phyloP scores from a whole-genome alignment of 495 filamentous ascomycete species.

The Penicillium herquei region DNA sequence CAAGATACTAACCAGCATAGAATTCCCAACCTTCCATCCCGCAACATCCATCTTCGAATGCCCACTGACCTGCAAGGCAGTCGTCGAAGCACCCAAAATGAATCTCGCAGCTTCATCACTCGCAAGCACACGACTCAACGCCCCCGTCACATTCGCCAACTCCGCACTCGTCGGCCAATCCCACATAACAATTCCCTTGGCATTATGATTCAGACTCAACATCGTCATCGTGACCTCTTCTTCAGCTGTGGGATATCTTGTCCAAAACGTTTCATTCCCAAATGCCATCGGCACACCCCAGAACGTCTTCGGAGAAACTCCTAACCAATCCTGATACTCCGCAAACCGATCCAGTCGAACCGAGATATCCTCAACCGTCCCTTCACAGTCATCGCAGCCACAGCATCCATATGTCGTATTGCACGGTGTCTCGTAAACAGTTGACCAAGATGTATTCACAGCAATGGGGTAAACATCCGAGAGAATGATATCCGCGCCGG shows the following conservation, averaged over 20 bases:
- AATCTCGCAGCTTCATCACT: conserved; percentile 10
- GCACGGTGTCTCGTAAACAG: conserved; percentile 49
- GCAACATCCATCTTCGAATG: conserved; percentile 18
- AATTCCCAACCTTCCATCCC: conserved; percentile 13
- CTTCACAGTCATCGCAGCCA: conserved; percentile 67
- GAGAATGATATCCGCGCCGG: conserved; percentile 64
- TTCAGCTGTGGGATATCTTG: conserved; percentile 49
- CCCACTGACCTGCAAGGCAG: conserved; percentile 6
- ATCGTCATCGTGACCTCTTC: conserved; percentile 62
- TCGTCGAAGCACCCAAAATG: conserved; percentile 16
- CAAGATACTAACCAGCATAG: conserved; percentile 19
- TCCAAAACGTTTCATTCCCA: conserved; percentile 61
- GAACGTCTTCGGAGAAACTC: conserved; percentile 45
- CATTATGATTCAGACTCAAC: conserved; percentile 62
- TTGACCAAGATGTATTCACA: conserved; percentile 48
- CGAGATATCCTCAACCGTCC: conserved; percentile 55
- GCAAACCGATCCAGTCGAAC: conserved; percentile 50
- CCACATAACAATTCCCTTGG: conserved; percentile 48
- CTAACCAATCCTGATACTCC: conserved; percentile 30
- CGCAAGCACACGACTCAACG: conserved; percentile 21
- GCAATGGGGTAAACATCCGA: conserved; percentile 66
- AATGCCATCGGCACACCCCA: conserved; percentile 66
- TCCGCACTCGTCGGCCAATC: conserved; percentile 25
- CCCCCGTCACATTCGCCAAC: conserved; percentile 19
- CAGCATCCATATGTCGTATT: conserved; percentile 69